A percentile compares a stretch with the other conserved stretches of the same genome.
Evolutionary conservation across 192 early-diverging fungal species (phyloP).

Genomic region (Backusella australiensis): DNA sequence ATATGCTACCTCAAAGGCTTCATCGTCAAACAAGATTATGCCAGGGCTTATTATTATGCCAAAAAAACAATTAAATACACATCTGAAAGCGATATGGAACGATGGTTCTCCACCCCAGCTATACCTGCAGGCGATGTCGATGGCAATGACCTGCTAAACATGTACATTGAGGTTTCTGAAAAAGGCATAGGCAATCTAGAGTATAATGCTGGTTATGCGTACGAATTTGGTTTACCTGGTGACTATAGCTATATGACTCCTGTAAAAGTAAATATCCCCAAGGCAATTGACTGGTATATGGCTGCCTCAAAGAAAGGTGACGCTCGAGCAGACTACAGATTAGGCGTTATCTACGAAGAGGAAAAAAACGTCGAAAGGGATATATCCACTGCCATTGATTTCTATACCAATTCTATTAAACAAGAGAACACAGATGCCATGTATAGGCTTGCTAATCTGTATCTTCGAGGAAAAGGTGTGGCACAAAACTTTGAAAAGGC

Average conservation of each 20-base stretch:
- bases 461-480: not conserved
- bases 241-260: not conserved
- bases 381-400: not conserved
- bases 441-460: too few species aligned
- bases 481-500: too few species aligned
- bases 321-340: not conserved
- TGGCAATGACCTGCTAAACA: too few species aligned
- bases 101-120: too few species aligned
- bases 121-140: too few species aligned
- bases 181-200: too few species aligned
- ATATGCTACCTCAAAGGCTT: too few species aligned
- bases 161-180: too few species aligned
- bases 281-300: not conserved
- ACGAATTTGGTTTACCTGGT: not conserved
- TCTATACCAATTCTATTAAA: not conserved
- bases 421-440: not conserved
- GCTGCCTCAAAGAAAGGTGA: not conserved
- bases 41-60: too few species aligned
- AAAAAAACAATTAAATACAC: too few species aligned
- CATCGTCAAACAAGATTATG: too few species aligned
- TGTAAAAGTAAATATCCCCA: not conserved
- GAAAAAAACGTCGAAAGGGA: not conserved
- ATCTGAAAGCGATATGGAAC: too few species aligned
- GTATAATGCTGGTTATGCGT: not conserved
- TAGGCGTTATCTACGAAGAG: not conserved